Evolutionary conservation across 2,329 filamentous ascomycete species (phyloP).

Genomic region (Dactylellina cionopaga): DNA sequence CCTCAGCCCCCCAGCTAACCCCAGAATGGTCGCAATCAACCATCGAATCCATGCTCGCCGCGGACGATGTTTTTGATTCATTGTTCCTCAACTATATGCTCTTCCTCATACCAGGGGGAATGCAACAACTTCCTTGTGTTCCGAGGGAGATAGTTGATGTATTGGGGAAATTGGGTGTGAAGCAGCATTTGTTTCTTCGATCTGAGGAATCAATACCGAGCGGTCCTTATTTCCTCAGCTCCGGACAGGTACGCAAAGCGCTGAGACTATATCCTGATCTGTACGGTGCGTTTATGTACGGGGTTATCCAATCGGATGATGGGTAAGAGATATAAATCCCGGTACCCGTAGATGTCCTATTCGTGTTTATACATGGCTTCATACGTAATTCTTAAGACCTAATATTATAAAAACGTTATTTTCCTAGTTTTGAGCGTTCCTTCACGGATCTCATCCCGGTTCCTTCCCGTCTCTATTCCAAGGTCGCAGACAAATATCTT

Average conservation of each 20-base stretch:
- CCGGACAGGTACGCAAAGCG: slow-evolving; percentile 6
- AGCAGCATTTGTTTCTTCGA: neutral
- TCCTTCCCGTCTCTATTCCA: slow-evolving; percentile 71
- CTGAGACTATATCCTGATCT: slow-evolving; percentile 37
- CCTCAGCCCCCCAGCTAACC: neutral
- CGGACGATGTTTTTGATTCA: slow-evolving; percentile 28
- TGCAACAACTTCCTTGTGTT: neutral
- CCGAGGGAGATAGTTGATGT: neutral
- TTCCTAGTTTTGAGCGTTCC: slow-evolving; percentile 18
- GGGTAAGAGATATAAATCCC: slow-evolving; percentile 27
- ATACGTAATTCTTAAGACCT: neutral
- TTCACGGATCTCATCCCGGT: slow-evolving; percentile 60
- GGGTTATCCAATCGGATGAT: slow-evolving; percentile 8
- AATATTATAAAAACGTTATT: neutral
- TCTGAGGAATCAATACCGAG: neutral
- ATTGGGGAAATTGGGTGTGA: slow-evolving; percentile 3
- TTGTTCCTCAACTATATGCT: slow-evolving; percentile 17
- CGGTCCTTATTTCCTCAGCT: slow-evolving; percentile 29
- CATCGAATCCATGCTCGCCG: slow-evolving; percentile 13
- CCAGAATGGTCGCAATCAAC: slow-evolving; percentile 13
- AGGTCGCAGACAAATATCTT: slow-evolving; percentile 60
- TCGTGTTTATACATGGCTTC: neutral
- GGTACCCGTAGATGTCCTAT: neutral
- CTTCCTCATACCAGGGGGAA: neutral
- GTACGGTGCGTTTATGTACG: slow-evolving; percentile 43